Percentiles rank a stretch among this genome's conserved stretches.
These are phyloP conservation scores for Pseudocercospora pini-densiflorae DNA, from an alignment of 2,329 filamentous ascomycete species.

Conservation along the genomic window DNA sequence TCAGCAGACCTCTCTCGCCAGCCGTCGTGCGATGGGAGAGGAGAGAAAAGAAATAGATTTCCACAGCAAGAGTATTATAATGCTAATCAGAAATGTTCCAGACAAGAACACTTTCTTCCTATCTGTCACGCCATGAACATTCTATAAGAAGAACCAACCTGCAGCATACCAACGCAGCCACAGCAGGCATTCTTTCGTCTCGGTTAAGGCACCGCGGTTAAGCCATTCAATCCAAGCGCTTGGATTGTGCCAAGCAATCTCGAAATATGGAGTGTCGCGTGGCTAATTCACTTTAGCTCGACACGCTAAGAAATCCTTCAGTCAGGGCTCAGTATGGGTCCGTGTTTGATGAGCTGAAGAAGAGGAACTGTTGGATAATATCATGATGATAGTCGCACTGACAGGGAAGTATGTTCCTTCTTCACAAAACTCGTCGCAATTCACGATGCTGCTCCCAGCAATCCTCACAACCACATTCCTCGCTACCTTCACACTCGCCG, in stretches of 20 bases:
- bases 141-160: background rate
- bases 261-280: conserved; percentile 1
- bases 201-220: background rate
- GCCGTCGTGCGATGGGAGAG: conserved; percentile 74
- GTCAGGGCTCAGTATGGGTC: conserved; percentile 2
- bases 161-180: background rate
- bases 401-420: too few species aligned
- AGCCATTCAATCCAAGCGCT: background rate
- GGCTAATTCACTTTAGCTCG: background rate
- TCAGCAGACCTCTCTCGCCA: conserved; percentile 51
- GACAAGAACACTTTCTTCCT: background rate
- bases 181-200: background rate
- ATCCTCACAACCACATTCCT: too few species aligned
- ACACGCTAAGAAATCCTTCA: conserved; percentile 3
- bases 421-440: too few species aligned
- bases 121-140: background rate
- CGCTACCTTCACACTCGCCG: conserved; percentile 6
- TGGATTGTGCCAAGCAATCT: conserved; percentile 8
- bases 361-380: background rate
- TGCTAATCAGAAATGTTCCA: conserved; percentile 3
- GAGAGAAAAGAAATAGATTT: conserved; percentile 49
- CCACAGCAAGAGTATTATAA: background rate
- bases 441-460: background rate
- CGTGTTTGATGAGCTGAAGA: background rate
- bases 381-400: too few species aligned